These are phyloP conservation scores for Candida glaebosa DNA, from an alignment of 805 yeast species.

Conservation along the genomic window DNA sequence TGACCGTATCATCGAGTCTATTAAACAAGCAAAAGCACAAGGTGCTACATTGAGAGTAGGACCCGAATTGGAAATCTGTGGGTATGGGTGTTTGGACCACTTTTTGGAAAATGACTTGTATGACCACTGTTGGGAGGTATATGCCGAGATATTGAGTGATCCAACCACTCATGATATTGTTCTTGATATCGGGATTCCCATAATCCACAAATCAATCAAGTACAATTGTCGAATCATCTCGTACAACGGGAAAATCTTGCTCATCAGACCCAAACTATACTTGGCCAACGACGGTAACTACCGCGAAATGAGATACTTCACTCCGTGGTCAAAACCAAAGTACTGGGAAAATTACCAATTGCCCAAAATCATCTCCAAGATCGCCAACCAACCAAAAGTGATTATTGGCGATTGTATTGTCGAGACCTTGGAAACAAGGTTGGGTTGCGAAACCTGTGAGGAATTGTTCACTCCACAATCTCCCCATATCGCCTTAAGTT, in stretches of 20 bases:
- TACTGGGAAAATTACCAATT: constrained; percentile 69
- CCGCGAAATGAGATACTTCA: constrained; percentile 94
- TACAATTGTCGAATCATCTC: constrained; percentile 90
- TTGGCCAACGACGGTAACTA: constrained; percentile 97
- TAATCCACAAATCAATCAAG: constrained; percentile 79
- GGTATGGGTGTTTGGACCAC: constrained; percentile 94
- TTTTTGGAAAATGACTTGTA: constrained; percentile 86
- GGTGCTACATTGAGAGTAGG: constrained; percentile 90
- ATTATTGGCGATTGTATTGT: constrained; percentile 90
- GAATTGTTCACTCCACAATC: constrained; percentile 95
- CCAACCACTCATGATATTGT: constrained; percentile 72
- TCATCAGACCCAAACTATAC: constrained; percentile 90
- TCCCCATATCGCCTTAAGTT: constrained; percentile 87
- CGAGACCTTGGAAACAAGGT: constrained; percentile 76
- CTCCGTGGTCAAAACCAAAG: constrained; percentile 86
- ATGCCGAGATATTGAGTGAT: constrained; percentile 66
- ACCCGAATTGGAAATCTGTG: constrained; percentile 92
- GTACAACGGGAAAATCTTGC: constrained; percentile 69
- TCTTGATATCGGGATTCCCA: constrained; percentile 93
- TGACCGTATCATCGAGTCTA: constrained; percentile 83
- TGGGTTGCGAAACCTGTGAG: constrained; percentile 99
- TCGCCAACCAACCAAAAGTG: constrained; percentile 65
- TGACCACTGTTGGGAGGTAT: constrained; percentile 93
- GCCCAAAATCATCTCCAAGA: constrained; percentile 64
- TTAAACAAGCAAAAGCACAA: constrained; percentile 64